phyloP scores from a whole-genome alignment of 352 stramenopile genomes.

The Phytopythium kandeliae region DNA sequence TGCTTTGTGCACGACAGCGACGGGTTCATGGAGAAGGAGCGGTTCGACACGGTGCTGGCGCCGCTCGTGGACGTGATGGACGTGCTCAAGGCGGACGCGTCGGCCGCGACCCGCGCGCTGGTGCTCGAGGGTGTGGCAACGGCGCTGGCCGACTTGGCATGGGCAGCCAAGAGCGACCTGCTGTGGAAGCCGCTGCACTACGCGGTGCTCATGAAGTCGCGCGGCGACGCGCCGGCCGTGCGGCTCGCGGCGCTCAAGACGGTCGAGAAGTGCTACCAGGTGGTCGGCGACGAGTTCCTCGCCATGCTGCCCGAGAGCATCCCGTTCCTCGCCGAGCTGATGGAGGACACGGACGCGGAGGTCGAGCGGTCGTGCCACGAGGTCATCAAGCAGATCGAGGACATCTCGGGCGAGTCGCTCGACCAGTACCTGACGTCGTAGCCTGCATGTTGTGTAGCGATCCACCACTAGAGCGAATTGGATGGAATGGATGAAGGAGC shows the following conservation, averaged over 20 bases:
- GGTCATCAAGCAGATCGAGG: conserved; percentile 89
- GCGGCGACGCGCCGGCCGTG: conserved; percentile 48
- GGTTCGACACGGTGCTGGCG: conserved; percentile 67
- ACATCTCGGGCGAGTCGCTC: conserved; percentile 85
- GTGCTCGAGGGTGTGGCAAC: conserved; percentile 62
- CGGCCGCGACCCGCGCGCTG: conserved; percentile 32
- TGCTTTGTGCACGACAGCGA: conserved; percentile 86
- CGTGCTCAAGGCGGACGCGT: conserved; percentile 43
- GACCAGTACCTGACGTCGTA: conserved; percentile 83
- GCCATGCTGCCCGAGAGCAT: conserved; percentile 88
- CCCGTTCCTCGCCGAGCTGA: conserved; percentile 83
- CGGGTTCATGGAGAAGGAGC: conserved; percentile 85
- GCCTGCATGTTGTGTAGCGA: not conserved
- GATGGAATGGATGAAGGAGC: too few species aligned
- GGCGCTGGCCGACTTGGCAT: conserved; percentile 75
- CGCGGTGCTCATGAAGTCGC: conserved; percentile 84
- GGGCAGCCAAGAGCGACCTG: conserved; percentile 82
- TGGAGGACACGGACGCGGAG: conserved; percentile 83
- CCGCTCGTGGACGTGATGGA: conserved; percentile 76
- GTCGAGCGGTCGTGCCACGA: conserved; percentile 81
- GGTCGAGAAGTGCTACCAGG: conserved; percentile 81
- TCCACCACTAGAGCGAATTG: not conserved
- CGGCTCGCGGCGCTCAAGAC: conserved; percentile 74
- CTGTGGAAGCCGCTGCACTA: conserved; percentile 89
- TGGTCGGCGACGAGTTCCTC: conserved; percentile 86